phyloP scores from a whole-genome alignment of 371 early-diverging fungal genomes.

The Mucor irregularis region DNA sequence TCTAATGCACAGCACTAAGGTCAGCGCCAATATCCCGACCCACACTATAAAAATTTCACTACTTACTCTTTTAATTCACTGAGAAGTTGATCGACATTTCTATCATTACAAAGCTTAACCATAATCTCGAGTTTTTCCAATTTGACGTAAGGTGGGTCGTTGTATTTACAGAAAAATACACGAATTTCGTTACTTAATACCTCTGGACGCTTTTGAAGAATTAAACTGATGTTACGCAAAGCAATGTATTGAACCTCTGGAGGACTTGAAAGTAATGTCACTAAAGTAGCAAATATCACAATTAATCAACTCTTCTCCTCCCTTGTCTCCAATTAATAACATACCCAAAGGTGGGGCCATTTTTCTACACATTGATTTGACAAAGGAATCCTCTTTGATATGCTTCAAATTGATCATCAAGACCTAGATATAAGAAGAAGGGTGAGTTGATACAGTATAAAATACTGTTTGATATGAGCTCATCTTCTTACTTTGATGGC shows the following conservation, averaged over 20 bases:
- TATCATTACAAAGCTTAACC: constrained; percentile 79
- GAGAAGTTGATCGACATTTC: constrained; percentile 89
- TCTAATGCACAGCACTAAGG: constrained; percentile 48
- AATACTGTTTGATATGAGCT: constrained; percentile 16
- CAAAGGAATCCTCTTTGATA: constrained; percentile 70
- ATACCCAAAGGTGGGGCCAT: constrained; percentile 90
- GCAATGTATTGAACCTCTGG: constrained; percentile 98
- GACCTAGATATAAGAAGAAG: constrained; percentile 32
- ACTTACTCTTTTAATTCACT: constrained; percentile 90
- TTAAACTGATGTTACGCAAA: constrained; percentile 92
- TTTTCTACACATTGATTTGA: constrained; percentile 69
- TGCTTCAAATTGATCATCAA: constrained; percentile 64
- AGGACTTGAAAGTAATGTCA: constrained; percentile 82
- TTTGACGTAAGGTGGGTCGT: constrained; percentile 98
- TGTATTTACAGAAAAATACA: constrained; percentile 98
- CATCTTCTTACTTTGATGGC: constrained; percentile 66
- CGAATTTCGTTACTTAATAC: constrained; percentile 88
- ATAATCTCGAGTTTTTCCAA: constrained; percentile 95
- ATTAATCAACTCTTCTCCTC: neutral
- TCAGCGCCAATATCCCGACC: constrained; percentile 98
- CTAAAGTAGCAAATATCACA: constrained; percentile 34
- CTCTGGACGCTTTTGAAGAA: constrained; percentile 91
- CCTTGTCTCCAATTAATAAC: neutral
- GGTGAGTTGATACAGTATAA: neutral
- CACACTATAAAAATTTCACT: constrained; percentile 69